Evolutionary conservation across 2,329 filamentous ascomycete genomes (phyloP).

Genomic region (Aplosporella prunicola): DNA sequence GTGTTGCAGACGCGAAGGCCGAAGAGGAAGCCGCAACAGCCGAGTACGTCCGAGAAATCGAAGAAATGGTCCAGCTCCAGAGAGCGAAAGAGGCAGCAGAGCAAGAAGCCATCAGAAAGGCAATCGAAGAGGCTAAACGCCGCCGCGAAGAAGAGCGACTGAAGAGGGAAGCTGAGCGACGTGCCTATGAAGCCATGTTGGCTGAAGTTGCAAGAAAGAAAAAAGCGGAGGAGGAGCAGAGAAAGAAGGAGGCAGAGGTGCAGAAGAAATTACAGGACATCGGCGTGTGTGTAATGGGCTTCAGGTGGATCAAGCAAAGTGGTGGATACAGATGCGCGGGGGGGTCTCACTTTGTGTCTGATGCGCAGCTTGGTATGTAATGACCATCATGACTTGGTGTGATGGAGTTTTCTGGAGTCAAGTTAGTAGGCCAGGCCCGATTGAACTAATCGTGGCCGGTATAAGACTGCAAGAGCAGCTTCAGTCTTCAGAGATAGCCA

Average conservation of each 20-base stretch:
- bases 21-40: neutral
- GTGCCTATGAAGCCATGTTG: slow-evolving; percentile 22
- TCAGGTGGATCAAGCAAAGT: slow-evolving; percentile 50
- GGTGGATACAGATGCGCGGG: slow-evolving; percentile 54
- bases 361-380: slow-evolving; percentile 20
- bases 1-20: neutral
- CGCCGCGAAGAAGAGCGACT: slow-evolving; percentile 16
- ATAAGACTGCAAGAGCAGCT: no score
- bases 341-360: slow-evolving; percentile 47
- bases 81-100: slow-evolving; percentile 2
- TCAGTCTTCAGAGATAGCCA: no score
- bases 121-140: slow-evolving; percentile 20
- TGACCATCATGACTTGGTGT: no score
- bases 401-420: no score
- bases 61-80: neutral
- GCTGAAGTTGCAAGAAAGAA: slow-evolving; percentile 32
- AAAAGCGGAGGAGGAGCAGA: slow-evolving; percentile 30
- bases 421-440: no score
- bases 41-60: no score
- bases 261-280: slow-evolving; percentile 42
- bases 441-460: no score
- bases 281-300: slow-evolving; percentile 51
- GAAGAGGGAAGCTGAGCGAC: slow-evolving; percentile 15
- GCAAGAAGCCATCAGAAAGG: slow-evolving; percentile 17
- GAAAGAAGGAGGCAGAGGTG: slow-evolving; percentile 26